Evolutionary conservation across 2,329 filamentous ascomycete genomes (phyloP).

Genomic region (Bimuria novae-zelandiae): DNA sequence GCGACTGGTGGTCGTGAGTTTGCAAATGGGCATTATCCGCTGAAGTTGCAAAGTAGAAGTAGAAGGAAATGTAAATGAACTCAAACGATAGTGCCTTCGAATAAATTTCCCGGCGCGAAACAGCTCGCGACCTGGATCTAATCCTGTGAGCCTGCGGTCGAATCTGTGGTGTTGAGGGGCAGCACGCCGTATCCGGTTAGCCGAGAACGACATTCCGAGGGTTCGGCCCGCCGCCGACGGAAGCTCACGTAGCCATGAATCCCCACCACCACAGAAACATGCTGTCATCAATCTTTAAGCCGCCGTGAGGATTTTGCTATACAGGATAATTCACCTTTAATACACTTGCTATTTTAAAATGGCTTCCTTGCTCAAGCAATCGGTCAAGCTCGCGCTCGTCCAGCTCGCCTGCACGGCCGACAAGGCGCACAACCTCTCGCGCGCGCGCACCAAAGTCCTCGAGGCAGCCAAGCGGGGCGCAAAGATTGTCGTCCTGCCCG

Average conservation of each 20-base stretch:
- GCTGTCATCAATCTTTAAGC: constrained; percentile 6
- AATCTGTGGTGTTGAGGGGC: too few relatives aligned
- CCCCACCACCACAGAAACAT: constrained; percentile 7
- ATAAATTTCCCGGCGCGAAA: too few relatives aligned
- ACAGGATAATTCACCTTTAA: too few relatives aligned
- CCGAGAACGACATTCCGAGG: not conserved
- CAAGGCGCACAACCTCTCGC: constrained; percentile 81
- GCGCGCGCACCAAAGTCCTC: constrained; percentile 80
- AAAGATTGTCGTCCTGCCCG: constrained; percentile 86
- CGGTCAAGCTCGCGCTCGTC: constrained; percentile 46
- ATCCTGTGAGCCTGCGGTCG: too few relatives aligned
- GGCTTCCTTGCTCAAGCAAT: constrained; percentile 42
- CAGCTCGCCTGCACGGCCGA: constrained; percentile 64
- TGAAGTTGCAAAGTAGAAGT: too few relatives aligned
- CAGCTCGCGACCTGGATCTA: too few relatives aligned
- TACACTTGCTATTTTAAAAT: too few relatives aligned
- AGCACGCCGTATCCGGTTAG: not conserved
- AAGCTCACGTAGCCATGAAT: not conserved
- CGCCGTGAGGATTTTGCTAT: constrained; percentile 7
- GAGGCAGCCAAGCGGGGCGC: constrained; percentile 77
- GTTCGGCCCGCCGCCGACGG: too few relatives aligned
- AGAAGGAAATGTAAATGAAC: too few relatives aligned
- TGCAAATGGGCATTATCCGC: too few relatives aligned
- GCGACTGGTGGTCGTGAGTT: too few relatives aligned
- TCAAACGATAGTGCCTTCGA: too few relatives aligned